Conservation (phyloP, 2,329 filamentous ascomycete genomes). For the Botryotinia calthae region DNA sequence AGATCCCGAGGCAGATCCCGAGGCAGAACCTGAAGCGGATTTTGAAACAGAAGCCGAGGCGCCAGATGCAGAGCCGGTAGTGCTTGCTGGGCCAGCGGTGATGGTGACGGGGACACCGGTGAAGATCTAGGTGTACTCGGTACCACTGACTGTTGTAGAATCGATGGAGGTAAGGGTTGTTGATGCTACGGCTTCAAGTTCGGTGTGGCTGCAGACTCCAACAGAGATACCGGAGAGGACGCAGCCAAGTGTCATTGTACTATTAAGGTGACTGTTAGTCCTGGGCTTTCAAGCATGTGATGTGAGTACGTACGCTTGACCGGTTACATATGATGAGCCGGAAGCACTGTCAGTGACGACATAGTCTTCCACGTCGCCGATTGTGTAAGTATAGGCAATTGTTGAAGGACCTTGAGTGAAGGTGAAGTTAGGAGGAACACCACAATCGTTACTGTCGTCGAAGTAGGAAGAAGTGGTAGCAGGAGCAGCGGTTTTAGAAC, state of each 20-base stretch:
- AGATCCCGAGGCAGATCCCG: background rate
- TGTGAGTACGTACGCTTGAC: background rate
- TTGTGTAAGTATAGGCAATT: conserved; percentile 23
- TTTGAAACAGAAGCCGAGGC: background rate
- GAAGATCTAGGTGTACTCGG: background rate
- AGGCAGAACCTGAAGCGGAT: background rate
- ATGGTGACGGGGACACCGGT: conserved; percentile 25
- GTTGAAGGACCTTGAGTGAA: conserved; percentile 34
- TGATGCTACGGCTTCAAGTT: background rate
- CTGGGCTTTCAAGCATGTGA: background rate
- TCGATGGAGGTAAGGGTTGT: conserved; percentile 5
- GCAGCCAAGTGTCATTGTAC: conserved; percentile 24
- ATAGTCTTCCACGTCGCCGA: background rate
- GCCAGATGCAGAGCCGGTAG: background rate
- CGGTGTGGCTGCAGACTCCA: conserved; percentile 24
- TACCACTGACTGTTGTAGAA: conserved; percentile 13
- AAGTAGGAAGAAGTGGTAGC: conserved; percentile 28
- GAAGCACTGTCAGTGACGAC: background rate
- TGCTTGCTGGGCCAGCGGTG: conserved; percentile 24
- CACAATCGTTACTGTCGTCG: conserved; percentile 21
- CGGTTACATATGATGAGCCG: background rate
- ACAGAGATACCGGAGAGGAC: conserved; percentile 21
- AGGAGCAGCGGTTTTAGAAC: conserved; percentile 16
- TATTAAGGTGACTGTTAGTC: conserved; percentile 5
- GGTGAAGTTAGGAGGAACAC: conserved; percentile 27